Evolutionary conservation across 2,329 filamentous ascomycete species (phyloP).

Genomic region (Trichophyton schoenleinii): DNA sequence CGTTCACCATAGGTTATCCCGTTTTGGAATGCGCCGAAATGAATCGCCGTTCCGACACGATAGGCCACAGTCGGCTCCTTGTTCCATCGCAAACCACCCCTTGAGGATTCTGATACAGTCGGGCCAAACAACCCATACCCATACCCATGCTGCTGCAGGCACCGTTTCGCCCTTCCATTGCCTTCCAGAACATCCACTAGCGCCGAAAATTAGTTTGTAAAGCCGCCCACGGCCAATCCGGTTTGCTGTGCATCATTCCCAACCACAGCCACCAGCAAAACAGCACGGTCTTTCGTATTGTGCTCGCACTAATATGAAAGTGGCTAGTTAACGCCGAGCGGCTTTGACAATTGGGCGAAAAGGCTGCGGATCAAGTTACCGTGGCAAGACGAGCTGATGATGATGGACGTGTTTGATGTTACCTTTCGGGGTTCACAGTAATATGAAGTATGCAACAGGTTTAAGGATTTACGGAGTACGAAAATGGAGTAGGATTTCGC

Average conservation of each 20-base stretch:
- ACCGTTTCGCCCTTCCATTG: slow-evolving; percentile 2
- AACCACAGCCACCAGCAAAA: neutral
- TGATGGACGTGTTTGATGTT: neutral
- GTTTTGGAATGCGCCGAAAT: slow-evolving; percentile 1
- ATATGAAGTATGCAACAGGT: neutral
- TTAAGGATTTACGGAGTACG: neutral
- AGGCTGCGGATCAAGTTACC: neutral
- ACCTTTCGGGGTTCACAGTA: neutral
- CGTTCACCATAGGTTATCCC: neutral
- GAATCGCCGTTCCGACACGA: neutral
- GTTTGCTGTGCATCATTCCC: neutral
- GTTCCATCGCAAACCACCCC: slow-evolving; percentile 3
- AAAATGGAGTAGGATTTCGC: neutral
- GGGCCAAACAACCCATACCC: neutral
- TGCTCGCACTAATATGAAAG: neutral
- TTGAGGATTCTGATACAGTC: slow-evolving; percentile 1
- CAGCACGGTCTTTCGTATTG: slow-evolving; percentile 3
- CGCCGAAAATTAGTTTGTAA: neutral
- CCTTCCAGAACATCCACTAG: neutral
- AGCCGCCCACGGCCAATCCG: neutral
- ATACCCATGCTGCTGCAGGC: slow-evolving; percentile 1
- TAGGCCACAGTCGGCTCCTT: slow-evolving; percentile 1
- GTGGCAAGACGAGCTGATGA: slow-evolving; percentile 1
- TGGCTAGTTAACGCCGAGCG: neutral
- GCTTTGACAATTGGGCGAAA: neutral